Evolutionary conservation across 306 rosid species (phyloP).

Genomic region (Carpinus fangiana): DNA sequence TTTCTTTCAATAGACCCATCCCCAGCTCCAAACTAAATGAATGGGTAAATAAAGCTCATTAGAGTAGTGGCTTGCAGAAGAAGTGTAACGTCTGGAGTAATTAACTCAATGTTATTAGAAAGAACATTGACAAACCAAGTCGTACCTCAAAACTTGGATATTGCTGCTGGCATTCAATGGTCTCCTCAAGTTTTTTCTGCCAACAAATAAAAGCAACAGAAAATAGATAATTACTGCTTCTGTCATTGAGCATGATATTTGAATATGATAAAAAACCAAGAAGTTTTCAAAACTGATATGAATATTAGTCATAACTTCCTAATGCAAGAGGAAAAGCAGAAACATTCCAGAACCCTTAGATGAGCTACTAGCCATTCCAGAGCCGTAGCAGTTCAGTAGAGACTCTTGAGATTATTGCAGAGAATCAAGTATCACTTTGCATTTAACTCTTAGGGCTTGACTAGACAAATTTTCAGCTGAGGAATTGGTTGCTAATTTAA

Average conservation of each 20-base stretch:
- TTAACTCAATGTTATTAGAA: not conserved
- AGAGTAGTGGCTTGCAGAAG: not conserved
- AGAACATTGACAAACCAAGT: constrained; percentile 15
- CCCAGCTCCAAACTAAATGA: not conserved
- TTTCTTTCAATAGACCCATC: not conserved
- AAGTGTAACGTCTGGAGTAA: not conserved
- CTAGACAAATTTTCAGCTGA: not conserved
- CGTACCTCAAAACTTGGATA: constrained; percentile 84
- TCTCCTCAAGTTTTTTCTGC: constrained; percentile 78
- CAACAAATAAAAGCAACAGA: constrained; percentile 19
- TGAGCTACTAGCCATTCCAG: not conserved
- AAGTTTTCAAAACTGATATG: not conserved
- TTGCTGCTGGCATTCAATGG: constrained; percentile 53
- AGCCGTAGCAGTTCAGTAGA: not conserved
- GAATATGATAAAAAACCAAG: not conserved
- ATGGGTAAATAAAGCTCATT: not conserved
- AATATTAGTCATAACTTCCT: not conserved
- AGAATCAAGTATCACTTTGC: not conserved
- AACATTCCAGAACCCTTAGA: not conserved
- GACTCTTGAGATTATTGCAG: not conserved
- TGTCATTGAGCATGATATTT: not conserved
- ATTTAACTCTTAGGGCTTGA: not conserved
- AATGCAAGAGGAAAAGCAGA: not conserved
- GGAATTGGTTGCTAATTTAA: not conserved
- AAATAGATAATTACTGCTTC: not conserved